Base-by-base conservation (phyloP, 805 yeast genomes). In the Kodamaea leandrae region DNA sequence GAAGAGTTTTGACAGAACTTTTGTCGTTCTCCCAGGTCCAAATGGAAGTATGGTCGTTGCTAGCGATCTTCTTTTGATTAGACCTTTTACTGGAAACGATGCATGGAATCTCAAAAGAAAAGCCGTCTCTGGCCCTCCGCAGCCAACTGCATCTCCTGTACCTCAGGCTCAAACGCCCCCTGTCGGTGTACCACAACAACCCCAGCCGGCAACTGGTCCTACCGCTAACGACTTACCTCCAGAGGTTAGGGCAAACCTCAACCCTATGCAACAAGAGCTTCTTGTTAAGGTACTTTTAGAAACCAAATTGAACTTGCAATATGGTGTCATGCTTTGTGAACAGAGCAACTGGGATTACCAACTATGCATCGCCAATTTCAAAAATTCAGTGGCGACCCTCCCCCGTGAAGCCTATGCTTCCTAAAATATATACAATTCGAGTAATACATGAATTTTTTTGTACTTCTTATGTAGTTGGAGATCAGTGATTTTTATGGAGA, bases 301-400 rank as follows among this genome's bases (percentile, higher is more conserved):
- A 47, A 90, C 97, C 0, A 78, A 80, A 36, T 68, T 90, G 50
- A 89, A 77, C 50, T 69, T 85, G n/a, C 85, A 86, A 52, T 90
- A 81, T 59, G 86, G 91, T 0, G 65, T 80, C 19, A 78, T 90
- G 85, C 73, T 93, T 28, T 83, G 89, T 43, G 89, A 88, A 58
- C 96, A 89, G 60, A 87, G 96, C 54, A 74, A 77, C 41, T 90
- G 95, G 90, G 83, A 86, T 60, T 82, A 78, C 51, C 80, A 77
- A 19, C 72, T 68, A 39, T 90, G 96, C 19, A 66, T 78, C 10
- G 72, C 72, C 32, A 82, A 86, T 42, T 91, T 91, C 63, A 76
- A 79, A 50, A 80, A 76, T 50, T 83, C 87, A 25, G 74, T 72
- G n/a, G 70, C 69, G 6, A 76, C 71, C 2, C 60, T 70, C 33